These are phyloP conservation scores for Stagonosporopsis tanaceti DNA, from an alignment of 2,329 filamentous ascomycete genomes.

Conservation along the genomic window DNA sequence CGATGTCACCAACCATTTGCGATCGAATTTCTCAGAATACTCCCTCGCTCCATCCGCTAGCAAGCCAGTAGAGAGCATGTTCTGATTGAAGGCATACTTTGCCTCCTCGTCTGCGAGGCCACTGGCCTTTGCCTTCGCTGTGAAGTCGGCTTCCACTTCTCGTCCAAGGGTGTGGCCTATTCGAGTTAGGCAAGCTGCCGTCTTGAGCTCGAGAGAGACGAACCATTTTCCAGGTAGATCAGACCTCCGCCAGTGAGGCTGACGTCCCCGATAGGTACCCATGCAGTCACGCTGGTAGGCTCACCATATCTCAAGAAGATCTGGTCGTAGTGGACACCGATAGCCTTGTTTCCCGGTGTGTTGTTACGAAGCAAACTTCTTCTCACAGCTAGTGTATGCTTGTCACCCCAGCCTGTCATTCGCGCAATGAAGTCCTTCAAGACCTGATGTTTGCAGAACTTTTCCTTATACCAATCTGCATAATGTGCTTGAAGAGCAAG, in stretches of 20 bases:
- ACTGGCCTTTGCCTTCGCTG: conserved; percentile 55
- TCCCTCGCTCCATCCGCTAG: conserved; percentile 60
- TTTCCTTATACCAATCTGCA: conserved; percentile 56
- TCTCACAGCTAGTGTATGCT: conserved; percentile 56
- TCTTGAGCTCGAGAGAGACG: not conserved
- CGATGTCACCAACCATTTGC: conserved; percentile 60
- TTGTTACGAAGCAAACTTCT: conserved; percentile 65
- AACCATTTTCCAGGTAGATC: conserved; percentile 65
- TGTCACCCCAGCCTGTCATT: conserved; percentile 62
- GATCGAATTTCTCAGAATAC: conserved; percentile 54
- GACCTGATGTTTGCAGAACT: conserved; percentile 62
- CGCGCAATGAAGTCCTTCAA: conserved; percentile 59
- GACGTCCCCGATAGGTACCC: conserved; percentile 65
- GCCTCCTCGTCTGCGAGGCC: conserved; percentile 63
- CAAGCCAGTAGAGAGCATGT: conserved; percentile 66
- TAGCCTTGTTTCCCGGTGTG: conserved; percentile 64
- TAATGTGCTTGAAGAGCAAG: conserved; percentile 63
- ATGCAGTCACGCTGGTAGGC: conserved; percentile 63
- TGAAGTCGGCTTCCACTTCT: conserved; percentile 61
- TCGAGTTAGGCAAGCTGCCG: not conserved
- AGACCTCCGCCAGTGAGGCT: conserved; percentile 64
- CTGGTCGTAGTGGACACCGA: conserved; percentile 69
- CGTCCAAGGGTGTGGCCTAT: conserved; percentile 56
- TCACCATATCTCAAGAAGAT: conserved; percentile 65
- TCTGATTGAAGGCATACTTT: conserved; percentile 57